Evolutionary conservation across 106 monocot genomes (phyloP), one percentile per base, ranked within the genome.

Genomic region (Dioscorea zingiberensis): DNA sequence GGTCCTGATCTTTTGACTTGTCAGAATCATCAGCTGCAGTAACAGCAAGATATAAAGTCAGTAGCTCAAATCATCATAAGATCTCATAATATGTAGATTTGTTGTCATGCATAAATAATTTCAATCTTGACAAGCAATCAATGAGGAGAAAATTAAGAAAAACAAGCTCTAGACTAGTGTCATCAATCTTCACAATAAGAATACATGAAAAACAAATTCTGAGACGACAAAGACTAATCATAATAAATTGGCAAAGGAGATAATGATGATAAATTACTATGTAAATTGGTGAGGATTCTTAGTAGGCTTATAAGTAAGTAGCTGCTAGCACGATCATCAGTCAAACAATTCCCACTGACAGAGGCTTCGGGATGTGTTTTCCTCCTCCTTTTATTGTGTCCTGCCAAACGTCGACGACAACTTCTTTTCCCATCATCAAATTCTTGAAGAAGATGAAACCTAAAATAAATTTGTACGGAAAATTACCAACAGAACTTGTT

Each of bases 351-450:
- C n/a, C 67, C 85, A 78, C 32, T 72, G 27, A 22, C 27, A 60
- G 49, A 60, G 38, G 71, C 46, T 71, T 71, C 63, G 55, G 85
- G 68, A 69, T 64, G 67, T 28, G 71, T 65, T 64, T 85, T 85
- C 46, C 85, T 81, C 64, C 85, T 74, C 32, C 85, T 61, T 22
- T 19, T 77, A 68, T 85, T 85, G 45, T 85, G 85, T 1, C 85
- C 85, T 45, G 81, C 81, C 68, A 85, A 74, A 30, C 85, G 77
- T 10, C 85, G 74, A 1, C 85, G 77, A 23, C 85, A 85, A 44
- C 85, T 85, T 74, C 81, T 81, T 60, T 81, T 85, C 9, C 72
- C 85, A 19, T 85, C 85, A 72, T 85, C 85, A 81, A 85, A 85
- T 74, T 85, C 85, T 81, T 81, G 74, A 46, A 85, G 81, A 63